Base-by-base conservation (phyloP, 768 basidiomycete species). In the Leccinellum rugosiceps region DNA sequence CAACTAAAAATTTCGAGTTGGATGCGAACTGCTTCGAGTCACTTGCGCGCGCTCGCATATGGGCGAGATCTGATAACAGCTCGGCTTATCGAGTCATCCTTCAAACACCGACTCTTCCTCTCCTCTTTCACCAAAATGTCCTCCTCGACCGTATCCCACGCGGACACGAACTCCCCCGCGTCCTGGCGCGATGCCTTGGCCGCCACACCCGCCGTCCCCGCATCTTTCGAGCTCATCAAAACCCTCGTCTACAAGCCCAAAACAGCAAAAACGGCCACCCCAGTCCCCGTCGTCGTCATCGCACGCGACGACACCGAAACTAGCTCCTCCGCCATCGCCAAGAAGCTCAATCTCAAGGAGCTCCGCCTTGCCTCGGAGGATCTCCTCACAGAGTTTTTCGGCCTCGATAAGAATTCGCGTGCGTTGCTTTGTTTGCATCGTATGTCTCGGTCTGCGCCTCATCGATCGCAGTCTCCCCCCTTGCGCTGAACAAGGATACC, bases 161-260 rank as follows among this genome's bases (percentile, higher is more conserved):
- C 73, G 6, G 75, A 81, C 25, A 82, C 89, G 3, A 82, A 77
- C 55, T 90, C 89, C 46, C 92, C 88, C 1, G 80, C 83, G 0
- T 74, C 84, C 46, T 96, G 94, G 94, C 83, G 83, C 62, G 86
- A 86, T 45, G 83, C 86, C 45, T 74, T 97, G 64, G 76, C 80
- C 59, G 77, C 81, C 7, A 72, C 74, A 51, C 63, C 79, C 38
- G 74, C 79, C 13, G 75, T 80, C 23, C 86, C 87, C 1, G 75
- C 74, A 48, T 76, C 78, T 15, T 90, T 87, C 67, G 83, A 90
- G 70, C 79, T 92, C 64, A 81, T 90, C 70, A 94, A 94, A 73
- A 90, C 89, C 49, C 86, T 95, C 63, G 87, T 96, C 55, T 96
- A 92, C 86, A 98, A 98, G 71, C 94, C 94, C 31, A 95, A 95